phyloP scores from a whole-genome alignment of 768 basidiomycete species.

The Amyloporia xantha region DNA sequence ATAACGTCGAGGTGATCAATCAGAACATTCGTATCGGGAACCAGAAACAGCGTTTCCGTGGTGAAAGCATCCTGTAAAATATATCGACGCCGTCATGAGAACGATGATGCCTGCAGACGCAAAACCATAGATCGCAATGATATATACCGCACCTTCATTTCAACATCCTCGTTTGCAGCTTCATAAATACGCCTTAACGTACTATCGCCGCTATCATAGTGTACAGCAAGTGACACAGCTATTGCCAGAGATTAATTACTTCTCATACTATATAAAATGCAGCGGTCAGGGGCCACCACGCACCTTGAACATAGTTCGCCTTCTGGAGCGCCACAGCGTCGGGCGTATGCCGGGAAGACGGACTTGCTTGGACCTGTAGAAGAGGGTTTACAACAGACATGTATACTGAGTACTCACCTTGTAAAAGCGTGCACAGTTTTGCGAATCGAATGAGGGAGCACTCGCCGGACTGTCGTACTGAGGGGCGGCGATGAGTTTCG shows the following conservation, averaged over 20 bases:
- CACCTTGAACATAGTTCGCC: background rate
- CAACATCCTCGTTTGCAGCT: conserved; percentile 60
- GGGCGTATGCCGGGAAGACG: background rate
- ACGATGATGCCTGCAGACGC: background rate
- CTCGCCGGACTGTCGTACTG: no score
- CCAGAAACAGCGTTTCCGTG: conserved; percentile 33
- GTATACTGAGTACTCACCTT: background rate
- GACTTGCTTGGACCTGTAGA: background rate
- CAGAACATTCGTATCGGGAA: conserved; percentile 78
- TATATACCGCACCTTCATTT: conserved; percentile 55
- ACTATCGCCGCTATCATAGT: background rate
- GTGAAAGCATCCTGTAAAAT: conserved; percentile 13
- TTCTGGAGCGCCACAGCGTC: no score
- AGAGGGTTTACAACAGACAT: background rate
- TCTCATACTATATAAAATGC: no score
- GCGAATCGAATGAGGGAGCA: no score
- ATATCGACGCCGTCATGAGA: background rate
- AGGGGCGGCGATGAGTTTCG: no score
- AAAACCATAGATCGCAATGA: no score
- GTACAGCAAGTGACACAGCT: background rate
- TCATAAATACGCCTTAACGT: conserved; percentile 48
- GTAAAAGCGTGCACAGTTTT: no score
- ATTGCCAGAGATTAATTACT: no score
- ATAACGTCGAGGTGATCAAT: conserved; percentile 60
- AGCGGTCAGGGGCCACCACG: background rate